Base-by-base conservation (phyloP, 306 rosid species). In the Macrotyloma uniflorum region DNA sequence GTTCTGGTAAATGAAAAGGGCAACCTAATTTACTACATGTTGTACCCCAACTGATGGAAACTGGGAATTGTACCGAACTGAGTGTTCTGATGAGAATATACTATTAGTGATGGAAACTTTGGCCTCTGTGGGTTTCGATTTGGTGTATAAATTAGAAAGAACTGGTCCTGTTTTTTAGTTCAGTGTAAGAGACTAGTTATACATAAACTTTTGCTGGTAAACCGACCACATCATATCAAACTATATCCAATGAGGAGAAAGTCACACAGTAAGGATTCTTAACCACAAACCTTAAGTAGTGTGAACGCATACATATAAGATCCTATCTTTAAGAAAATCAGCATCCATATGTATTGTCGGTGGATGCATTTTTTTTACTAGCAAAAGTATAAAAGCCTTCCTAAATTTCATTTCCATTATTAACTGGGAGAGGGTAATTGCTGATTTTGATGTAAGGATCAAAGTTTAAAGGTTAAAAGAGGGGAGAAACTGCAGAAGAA, bases 281-380 rank as follows among this genome's bases (percentile, higher is more conserved):
- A 46, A 35, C 61, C 61, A 61, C 35, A 58, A 40, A 57, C 18
- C 50, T 36, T 32, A 69, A 49, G 24, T 18, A 55, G n/a, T 54
- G 68, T 57, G 68, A 22, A 70, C 43, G 74, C 59, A 16, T 26
- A 20, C 3, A 67, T 22, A 35, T 11, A 26, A 49, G 24, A 9
- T 22, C 24, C 3, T n/a, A 47, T 63, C 38, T 38, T 15, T 30
- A 47, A 26, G 22, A 33, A 43, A 49, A 36, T 71, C 19, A 42
- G 13, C 51, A 23, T 28, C 36, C 58, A 18, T 19, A 47, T 62
- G 36, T 65, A 6, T 66, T 66, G 71, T 54, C 80, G 79, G 75
- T 74, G 76, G 42, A 30, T 43, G 12, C 8, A 19, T 42, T 35
- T 63, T 64, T 63, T 20, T 64, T 72, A 40, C 49, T 6, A 8